A percentile compares a stretch with the other conserved stretches of the same genome.
These are phyloP conservation scores for Sclerotinia sclerotiorum DNA, from an alignment of 2,329 filamentous ascomycete species.

Conservation along the genomic window DNA sequence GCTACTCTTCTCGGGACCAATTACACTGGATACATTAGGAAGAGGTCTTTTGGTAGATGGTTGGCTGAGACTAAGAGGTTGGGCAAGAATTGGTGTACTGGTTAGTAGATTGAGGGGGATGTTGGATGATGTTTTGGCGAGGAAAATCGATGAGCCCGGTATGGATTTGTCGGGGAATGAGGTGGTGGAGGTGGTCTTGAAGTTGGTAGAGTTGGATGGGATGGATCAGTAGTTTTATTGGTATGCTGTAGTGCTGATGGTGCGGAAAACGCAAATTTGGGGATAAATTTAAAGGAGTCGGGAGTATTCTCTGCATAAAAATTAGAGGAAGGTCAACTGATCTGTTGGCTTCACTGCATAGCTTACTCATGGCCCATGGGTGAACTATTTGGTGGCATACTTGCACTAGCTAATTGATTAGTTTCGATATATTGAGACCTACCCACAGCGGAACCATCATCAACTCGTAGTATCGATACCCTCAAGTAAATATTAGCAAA, in stretches of 20 bases:
- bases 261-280: background rate
- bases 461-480: no score
- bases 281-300: no score
- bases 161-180: slow-evolving; percentile 58
- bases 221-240: slow-evolving; percentile 53
- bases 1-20: slow-evolving; percentile 81
- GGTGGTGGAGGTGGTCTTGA: slow-evolving; percentile 74
- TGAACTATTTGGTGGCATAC: no score
- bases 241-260: background rate
- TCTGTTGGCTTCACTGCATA: no score
- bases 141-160: slow-evolving; percentile 74
- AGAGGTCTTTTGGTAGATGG: slow-evolving; percentile 87
- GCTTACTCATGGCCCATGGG: no score
- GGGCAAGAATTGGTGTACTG: slow-evolving; percentile 91
- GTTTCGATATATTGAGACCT: no score
- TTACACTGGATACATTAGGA: slow-evolving; percentile 83
- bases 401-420: no score
- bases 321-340: no score
- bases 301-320: no score
- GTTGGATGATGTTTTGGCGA: slow-evolving; percentile 80
- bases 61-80: slow-evolving; percentile 83
- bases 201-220: slow-evolving; percentile 86
- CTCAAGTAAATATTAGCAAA: no score
- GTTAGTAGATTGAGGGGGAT: slow-evolving; percentile 79
- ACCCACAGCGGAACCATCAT: no score